These are phyloP conservation scores for Cadophora gregata DNA, from an alignment of 2,329 filamentous ascomycete species.

Conservation along the genomic window DNA sequence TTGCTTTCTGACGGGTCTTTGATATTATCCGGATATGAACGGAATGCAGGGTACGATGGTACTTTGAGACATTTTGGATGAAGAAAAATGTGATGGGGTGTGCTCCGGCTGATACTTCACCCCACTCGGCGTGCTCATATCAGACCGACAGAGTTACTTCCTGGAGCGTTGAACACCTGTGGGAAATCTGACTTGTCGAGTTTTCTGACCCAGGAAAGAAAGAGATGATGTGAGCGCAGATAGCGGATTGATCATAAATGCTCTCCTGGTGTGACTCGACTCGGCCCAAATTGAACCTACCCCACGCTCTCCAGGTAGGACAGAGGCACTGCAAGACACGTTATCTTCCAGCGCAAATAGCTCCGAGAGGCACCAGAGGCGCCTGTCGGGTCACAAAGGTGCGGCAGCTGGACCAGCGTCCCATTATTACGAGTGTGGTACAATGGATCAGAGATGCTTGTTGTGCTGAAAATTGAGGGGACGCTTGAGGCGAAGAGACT, in stretches of 20 bases:
- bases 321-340: constrained; percentile 14
- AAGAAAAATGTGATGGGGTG: constrained; percentile 23
- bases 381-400: background rate
- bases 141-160: background rate
- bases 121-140: constrained; percentile 11
- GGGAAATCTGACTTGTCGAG: constrained; percentile 17
- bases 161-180: background rate
- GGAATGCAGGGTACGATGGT: constrained; percentile 5
- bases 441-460: background rate
- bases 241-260: constrained; percentile 6
- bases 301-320: background rate
- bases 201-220: constrained; percentile 9
- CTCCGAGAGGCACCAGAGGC: constrained; percentile 1
- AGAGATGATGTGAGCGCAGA: constrained; percentile 10
- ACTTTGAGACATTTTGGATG: constrained; percentile 19
- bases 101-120: constrained; percentile 4
- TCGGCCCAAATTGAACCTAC: background rate
- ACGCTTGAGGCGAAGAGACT: constrained; percentile 1
- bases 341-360: constrained; percentile 13
- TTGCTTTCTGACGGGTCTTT: constrained; percentile 15
- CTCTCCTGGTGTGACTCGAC: constrained; percentile 9
- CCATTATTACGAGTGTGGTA: constrained; percentile 15
- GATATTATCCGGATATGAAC: background rate
- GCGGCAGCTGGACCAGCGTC: constrained; percentile 6
- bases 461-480: background rate